Base-by-base conservation (phyloP, 1,284 basidiomycete species). In the Puccinia horiana region DNA sequence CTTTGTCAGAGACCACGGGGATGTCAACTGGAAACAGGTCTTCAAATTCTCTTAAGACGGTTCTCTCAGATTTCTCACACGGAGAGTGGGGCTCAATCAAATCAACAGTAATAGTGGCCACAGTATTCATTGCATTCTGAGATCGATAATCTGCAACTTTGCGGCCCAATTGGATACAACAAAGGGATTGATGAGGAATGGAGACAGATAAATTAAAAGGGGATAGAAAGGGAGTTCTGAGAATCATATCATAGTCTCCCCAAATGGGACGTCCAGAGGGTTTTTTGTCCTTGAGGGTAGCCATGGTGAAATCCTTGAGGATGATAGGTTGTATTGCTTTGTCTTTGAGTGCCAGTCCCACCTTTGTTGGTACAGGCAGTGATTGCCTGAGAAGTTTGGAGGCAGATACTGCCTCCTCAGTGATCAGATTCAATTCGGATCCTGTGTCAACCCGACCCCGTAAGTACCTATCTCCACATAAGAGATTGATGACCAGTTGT, bases 181-280 rank as follows among this genome's bases (percentile, higher is more conserved):
- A n/a, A n/a, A 69, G 35, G 35, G 9, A 8, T 37, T 69, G 9
- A n/a, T 69, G 9, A 6, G 70, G 26, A 8, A 73, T 9, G 14
- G 44, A 49, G 32, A 52, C 32, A 23, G 70, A 12, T 8, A 73
- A 26, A 52, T 14, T 2, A 26, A 73, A 52, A 5, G 11, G 14
- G 20, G 72, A 35, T 4, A 74, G 40, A 32, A 74, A 74, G 2
- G 72, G 72, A 9, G 49, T 54, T 35, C 72, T 49, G 5, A 74
- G 23, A 11, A 74, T 74, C 49, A 74, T 54, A 26, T 74, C 72
- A 20, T 74, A 26, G 20, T 47, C 1, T 1, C 72, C 72, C 47
- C 8, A 5, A 16, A 74, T 8, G 20, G 47, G 72, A 16, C 72
- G 20, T 2, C 54, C 18, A 29, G 20, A 16, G 3, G 67, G n/a